Conservation (phyloP, 495 filamentous ascomycete species). For the Cenococcum geophilum region DNA sequence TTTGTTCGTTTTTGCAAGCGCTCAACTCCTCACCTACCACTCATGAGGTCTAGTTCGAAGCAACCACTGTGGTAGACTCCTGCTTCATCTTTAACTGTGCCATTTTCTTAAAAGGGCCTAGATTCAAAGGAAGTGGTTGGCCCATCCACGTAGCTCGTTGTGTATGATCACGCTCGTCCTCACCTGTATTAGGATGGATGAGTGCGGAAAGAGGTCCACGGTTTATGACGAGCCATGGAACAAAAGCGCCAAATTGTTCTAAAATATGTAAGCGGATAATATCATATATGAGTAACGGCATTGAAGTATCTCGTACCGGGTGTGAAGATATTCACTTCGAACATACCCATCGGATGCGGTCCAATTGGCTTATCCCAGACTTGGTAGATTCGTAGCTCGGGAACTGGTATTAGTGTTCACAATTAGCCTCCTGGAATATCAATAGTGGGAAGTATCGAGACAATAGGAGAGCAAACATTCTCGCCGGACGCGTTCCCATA, state of each 20-base stretch:
- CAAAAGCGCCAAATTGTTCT: conserved; percentile 76
- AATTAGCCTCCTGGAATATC: background rate
- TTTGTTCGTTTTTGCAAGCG: no score
- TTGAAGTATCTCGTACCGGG: conserved; percentile 44
- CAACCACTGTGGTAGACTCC: no score
- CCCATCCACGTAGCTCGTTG: conserved; percentile 84
- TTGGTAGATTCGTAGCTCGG: conserved; percentile 75
- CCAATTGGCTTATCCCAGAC: conserved; percentile 74
- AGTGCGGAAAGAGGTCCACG: conserved; percentile 74
- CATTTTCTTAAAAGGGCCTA: conserved; percentile 50
- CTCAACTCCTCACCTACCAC: no score
- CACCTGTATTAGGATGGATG: conserved; percentile 73
- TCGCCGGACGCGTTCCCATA: conserved; percentile 70
- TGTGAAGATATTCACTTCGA: conserved; percentile 83
- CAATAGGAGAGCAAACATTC: conserved; percentile 55
- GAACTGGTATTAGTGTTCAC: conserved; percentile 49
- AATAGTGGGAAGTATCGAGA: background rate
- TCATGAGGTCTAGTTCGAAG: no score
- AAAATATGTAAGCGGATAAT: background rate
- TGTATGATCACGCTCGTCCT: conserved; percentile 63
- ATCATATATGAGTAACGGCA: background rate
- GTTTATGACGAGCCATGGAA: conserved; percentile 78
- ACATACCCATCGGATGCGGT: conserved; percentile 81
- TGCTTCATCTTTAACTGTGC: background rate
- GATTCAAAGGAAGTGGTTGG: conserved; percentile 62